These are phyloP conservation scores for Neolentinus lepideus DNA, from an alignment of 1,284 basidiomycete genomes.

Conservation along the genomic window DNA sequence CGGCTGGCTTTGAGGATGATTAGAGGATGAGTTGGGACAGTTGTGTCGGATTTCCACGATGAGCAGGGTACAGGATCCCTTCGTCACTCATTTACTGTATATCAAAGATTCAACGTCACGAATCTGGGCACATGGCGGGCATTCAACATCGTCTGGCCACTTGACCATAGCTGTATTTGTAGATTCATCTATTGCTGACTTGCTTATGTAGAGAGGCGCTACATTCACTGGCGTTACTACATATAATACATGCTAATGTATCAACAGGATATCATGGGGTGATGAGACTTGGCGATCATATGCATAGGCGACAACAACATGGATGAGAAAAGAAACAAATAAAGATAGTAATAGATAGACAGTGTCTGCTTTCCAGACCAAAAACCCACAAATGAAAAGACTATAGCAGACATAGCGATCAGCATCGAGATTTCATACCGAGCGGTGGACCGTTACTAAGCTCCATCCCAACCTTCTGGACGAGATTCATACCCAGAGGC, in stretches of 20 bases:
- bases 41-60: conserved; percentile 3
- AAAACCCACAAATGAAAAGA: not conserved
- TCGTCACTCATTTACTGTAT: conserved; percentile 5
- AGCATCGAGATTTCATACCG: not conserved
- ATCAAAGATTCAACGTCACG: conserved; percentile 34
- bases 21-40: conserved; percentile 14
- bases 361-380: not conserved
- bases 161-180: conserved; percentile 8
- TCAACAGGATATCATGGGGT: not conserved
- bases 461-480: conserved; percentile 66
- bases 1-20: conserved; percentile 61
- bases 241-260: not conserved
- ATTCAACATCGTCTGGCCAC: conserved; percentile 36
- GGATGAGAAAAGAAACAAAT: not conserved
- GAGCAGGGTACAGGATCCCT: not conserved
- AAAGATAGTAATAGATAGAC: not conserved
- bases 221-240: not conserved
- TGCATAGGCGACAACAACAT: not conserved
- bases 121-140: conserved; percentile 22
- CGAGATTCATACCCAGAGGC: conserved; percentile 55
- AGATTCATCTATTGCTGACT: not conserved
- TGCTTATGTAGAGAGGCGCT: not conserved
- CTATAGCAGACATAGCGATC: not conserved
- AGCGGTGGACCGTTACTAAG: conserved; percentile 55
- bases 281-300: not conserved